Conservation (phyloP, 2,329 filamentous ascomycete species). For the Aspergillus fumigatiaffinis region DNA sequence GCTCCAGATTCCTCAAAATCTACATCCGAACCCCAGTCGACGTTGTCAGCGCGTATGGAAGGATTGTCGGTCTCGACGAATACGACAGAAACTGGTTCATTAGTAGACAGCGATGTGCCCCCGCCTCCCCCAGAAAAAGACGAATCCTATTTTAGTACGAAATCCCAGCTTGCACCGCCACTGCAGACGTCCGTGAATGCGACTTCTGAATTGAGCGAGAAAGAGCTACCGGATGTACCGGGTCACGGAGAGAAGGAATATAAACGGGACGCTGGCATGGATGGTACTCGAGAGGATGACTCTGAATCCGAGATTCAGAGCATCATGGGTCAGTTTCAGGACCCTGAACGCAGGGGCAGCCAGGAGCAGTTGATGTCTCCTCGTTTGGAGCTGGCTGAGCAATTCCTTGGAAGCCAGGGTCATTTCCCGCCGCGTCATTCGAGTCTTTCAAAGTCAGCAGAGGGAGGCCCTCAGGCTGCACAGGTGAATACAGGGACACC, state of each 20-base stretch:
- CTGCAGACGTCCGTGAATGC: conserved; percentile 40
- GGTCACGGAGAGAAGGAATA: conserved; percentile 31
- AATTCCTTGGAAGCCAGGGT: conserved; percentile 62
- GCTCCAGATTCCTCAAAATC: conserved; percentile 9
- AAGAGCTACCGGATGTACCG: conserved; percentile 37
- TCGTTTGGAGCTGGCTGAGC: conserved; percentile 74
- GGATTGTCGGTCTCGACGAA: conserved; percentile 28
- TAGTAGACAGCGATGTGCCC: conserved; percentile 26
- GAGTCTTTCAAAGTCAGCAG: conserved; percentile 60
- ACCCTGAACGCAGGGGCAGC: conserved; percentile 65
- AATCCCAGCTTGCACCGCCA: conserved; percentile 23
- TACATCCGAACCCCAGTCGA: conserved; percentile 15
- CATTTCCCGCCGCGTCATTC: conserved; percentile 80
- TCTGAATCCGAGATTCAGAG: conserved; percentile 86
- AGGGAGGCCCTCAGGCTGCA: conserved; percentile 23
- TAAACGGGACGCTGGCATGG: conserved; percentile 48
- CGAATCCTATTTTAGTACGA: conserved; percentile 49
- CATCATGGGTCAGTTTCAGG: conserved; percentile 95
- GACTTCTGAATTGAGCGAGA: conserved; percentile 34
- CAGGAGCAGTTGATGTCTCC: conserved; percentile 91
- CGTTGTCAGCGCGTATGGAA: conserved; percentile 27
- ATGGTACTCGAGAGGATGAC: conserved; percentile 63
- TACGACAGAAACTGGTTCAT: conserved; percentile 13
- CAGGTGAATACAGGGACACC: conserved; percentile 16
- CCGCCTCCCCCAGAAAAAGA: conserved; percentile 51